A percentile compares a stretch with the other conserved stretches of the same genome.
phyloP scores from a whole-genome alignment of 352 stramenopile species.

The Phytophthora vignae region DNA sequence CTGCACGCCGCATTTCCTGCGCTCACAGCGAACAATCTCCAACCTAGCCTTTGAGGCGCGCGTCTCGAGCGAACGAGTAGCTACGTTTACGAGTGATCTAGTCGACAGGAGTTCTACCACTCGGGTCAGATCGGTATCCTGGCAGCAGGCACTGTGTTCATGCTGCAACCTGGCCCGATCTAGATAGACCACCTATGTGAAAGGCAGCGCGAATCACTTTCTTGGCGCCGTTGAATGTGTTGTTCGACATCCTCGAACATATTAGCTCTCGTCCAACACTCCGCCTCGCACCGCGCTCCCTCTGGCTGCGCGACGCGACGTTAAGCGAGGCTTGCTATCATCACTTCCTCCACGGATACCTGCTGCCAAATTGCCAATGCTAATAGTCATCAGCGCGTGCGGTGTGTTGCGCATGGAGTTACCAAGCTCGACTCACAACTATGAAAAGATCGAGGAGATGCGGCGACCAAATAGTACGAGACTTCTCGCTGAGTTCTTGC shows the following conservation, averaged over 20 bases:
- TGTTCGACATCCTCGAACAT: neutral
- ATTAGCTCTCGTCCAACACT: neutral
- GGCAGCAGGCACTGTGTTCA: neutral
- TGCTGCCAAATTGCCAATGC: too few species aligned
- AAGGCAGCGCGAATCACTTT: neutral
- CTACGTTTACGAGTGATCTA: too few species aligned
- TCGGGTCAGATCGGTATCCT: neutral
- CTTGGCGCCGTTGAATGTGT: neutral
- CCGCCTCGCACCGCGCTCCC: neutral
- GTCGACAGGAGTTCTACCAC: neutral
- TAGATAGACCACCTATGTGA: neutral
- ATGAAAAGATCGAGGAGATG: too few species aligned
- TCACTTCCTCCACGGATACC: too few species aligned
- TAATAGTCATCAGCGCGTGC: too few species aligned
- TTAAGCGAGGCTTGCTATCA: neutral
- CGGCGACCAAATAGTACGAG: neutral
- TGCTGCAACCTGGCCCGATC: neutral
- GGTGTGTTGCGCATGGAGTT: too few species aligned
- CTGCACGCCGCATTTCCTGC: too few species aligned
- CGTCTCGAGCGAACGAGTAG: neutral
- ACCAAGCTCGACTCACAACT: too few species aligned
- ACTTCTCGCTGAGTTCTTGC: neutral
- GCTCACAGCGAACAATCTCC: too few species aligned
- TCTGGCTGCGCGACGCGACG: constrained; percentile 1
- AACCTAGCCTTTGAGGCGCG: too few species aligned